These are phyloP conservation scores for Tilletia horrida DNA, from an alignment of 1,284 basidiomycete genomes.

Conservation along the genomic window DNA sequence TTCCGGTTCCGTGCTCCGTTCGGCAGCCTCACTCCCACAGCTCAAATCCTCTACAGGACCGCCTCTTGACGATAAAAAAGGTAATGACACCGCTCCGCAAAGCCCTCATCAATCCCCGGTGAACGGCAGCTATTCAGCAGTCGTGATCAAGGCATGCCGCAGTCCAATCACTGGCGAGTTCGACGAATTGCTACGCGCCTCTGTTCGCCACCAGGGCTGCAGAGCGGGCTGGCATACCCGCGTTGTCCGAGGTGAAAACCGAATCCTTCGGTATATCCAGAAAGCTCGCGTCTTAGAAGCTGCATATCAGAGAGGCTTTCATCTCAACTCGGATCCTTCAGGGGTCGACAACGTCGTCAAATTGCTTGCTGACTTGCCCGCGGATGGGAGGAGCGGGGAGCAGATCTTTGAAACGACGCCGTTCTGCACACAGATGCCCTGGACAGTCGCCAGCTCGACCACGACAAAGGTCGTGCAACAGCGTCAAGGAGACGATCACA, in stretches of 20 bases:
- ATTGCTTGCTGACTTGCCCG: constrained; percentile 23
- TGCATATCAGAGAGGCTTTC: constrained; percentile 19
- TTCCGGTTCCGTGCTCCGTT: constrained; percentile 4
- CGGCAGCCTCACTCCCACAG: constrained; percentile 5
- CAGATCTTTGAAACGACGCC: constrained; percentile 20
- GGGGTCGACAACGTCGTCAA: background rate
- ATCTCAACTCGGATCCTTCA: background rate
- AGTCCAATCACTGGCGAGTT: constrained; percentile 42
- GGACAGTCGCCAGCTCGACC: background rate
- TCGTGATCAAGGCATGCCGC: constrained; percentile 45
- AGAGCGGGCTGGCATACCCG: constrained; percentile 30
- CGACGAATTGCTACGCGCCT: constrained; percentile 39
- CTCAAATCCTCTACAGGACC: background rate
- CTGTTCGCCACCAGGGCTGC: background rate
- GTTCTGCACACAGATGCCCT: background rate
- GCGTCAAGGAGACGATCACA: no score
- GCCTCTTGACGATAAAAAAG: no score
- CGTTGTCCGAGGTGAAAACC: constrained; percentile 40
- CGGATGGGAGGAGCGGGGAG: background rate
- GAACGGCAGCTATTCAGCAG: no score
- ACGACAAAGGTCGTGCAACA: constrained; percentile 25
- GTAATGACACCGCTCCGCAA: no score
- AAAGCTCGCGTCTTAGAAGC: constrained; percentile 16
- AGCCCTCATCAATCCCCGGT: no score
- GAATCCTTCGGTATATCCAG: constrained; percentile 41